These are phyloP conservation scores for Cairneyella variabilis DNA, from an alignment of 495 filamentous ascomycete genomes.

Conservation along the genomic window DNA sequence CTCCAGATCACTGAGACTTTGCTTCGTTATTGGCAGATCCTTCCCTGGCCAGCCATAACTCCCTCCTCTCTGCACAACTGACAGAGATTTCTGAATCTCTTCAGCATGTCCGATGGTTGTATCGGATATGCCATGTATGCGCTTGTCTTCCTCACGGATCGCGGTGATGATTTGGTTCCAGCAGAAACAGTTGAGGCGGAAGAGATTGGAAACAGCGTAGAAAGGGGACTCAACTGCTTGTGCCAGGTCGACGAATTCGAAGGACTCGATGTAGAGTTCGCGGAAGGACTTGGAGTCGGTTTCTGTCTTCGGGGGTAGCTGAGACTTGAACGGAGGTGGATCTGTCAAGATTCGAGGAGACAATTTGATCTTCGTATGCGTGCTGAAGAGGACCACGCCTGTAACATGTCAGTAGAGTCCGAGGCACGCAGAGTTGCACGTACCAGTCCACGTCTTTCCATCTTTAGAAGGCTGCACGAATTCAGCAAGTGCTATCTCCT, in stretches of 20 bases:
- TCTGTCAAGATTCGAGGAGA: constrained; percentile 23
- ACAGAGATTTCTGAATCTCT: constrained; percentile 25
- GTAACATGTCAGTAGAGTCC: neutral
- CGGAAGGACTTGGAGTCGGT: constrained; percentile 22
- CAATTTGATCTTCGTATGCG: constrained; percentile 20
- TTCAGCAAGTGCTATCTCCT: constrained; percentile 22
- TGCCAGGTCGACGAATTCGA: constrained; percentile 15
- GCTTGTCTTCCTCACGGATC: constrained; percentile 25
- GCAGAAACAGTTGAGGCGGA: constrained; percentile 25
- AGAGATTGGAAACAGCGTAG: constrained; percentile 21
- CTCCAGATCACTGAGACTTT: constrained; percentile 12
- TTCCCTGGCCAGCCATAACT: constrained; percentile 20
- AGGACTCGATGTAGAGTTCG: constrained; percentile 26
- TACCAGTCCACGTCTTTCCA: constrained; percentile 27
- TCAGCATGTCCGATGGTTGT: constrained; percentile 25
- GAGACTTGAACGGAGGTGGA: constrained; percentile 23
- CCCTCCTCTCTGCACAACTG: constrained; percentile 21
- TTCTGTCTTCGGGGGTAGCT: constrained; percentile 1
- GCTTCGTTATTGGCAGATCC: neutral
- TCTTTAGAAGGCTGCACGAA: constrained; percentile 25
- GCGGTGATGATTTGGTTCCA: constrained; percentile 27
- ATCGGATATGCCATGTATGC: constrained; percentile 27
- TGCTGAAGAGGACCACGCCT: constrained; percentile 26
- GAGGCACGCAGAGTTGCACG: neutral
- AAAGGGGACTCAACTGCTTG: constrained; percentile 19